Evolutionary conservation across 2,329 filamentous ascomycete genomes (phyloP), one percentile per base, ranked within the genome.

Genomic region (Cryphonectria naterciae): DNA sequence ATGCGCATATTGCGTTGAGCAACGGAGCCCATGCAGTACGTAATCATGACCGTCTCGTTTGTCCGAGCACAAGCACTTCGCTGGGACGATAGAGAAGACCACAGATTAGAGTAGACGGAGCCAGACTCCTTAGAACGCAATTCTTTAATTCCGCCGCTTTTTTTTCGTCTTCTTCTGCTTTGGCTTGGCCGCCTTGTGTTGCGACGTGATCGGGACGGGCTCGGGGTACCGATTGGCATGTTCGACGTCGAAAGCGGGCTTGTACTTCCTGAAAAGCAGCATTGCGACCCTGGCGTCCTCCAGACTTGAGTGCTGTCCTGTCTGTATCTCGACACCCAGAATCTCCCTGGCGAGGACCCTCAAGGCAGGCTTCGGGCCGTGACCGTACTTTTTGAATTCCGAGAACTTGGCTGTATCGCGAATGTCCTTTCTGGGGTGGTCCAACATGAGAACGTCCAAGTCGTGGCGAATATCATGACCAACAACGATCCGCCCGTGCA

Each of bases 221-320:
- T 82, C 75, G 4, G 86, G 84, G 79, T 88, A 96, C 70, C 87
- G 89, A 79, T 89, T 91, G 69, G 90, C 84, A 79, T 94, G 89
- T 78, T 97, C 93, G 70, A 89, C 84, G 78, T 98, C 96, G 78
- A 99, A 98, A 0, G 87, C 92, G 25, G 90, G 85, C 82, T 98
- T 98, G 79, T 94, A 89, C 74, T 89, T 88, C 73, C 93, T 87
- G 78, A 97, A 98, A 58, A 99, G 83, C 69, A 95, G 83, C 94
- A 99, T 98, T 0, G 94, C 91, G 6, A 93, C 94, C 75, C 94
- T 86, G 1, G 96, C 96, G 84, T 99, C 96, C 83, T 92, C 85
- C 73, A 92, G 82, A 79, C 89, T 92, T 1, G 89, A 91, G 79
- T 92, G 90, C 37, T 87, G 83, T 0, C 89, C 89, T 28, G 80